A percentile compares a stretch with the other conserved stretches of the same genome.
Evolutionary conservation across 2,329 filamentous ascomycete species (phyloP).

Genomic region (Xylaria arbuscula): DNA sequence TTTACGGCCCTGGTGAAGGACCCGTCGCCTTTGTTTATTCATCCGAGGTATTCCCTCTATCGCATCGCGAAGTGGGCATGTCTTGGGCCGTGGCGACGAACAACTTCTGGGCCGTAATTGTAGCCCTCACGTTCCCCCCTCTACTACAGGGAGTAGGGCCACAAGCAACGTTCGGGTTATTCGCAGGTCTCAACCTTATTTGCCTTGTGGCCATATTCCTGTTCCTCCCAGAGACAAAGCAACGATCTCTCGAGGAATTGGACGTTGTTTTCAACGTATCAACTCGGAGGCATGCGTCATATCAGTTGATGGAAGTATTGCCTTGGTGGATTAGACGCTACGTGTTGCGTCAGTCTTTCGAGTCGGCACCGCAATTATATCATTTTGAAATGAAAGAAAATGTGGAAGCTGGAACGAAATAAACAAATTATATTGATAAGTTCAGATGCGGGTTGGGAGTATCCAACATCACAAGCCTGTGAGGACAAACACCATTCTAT

Average conservation of each 20-base stretch:
- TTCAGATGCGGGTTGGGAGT: too few species aligned
- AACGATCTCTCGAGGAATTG: neutral
- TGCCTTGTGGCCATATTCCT: neutral
- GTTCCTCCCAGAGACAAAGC: neutral
- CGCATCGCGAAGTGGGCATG: neutral
- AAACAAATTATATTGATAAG: neutral
- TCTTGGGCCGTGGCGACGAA: neutral
- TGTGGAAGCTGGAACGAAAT: neutral
- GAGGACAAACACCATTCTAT: too few species aligned
- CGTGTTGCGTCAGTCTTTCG: neutral
- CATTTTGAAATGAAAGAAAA: neutral
- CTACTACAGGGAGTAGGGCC: neutral
- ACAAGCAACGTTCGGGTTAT: neutral
- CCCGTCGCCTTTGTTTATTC: neutral
- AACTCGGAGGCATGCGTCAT: neutral
- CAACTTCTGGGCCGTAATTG: slow-evolving; percentile 1
- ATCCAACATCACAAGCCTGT: too few species aligned
- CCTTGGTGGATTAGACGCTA: neutral
- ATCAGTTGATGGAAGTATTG: neutral
- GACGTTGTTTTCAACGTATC: neutral
- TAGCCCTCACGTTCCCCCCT: neutral
- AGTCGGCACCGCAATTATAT: neutral
- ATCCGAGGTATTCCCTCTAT: neutral
- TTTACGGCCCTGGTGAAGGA: neutral
- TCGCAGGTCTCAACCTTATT: neutral